A percentile compares a stretch with the other conserved stretches of the same genome.
These are phyloP conservation scores for Barbarea vulgaris DNA, from an alignment of 345 rosid species.

Conservation along the genomic window DNA sequence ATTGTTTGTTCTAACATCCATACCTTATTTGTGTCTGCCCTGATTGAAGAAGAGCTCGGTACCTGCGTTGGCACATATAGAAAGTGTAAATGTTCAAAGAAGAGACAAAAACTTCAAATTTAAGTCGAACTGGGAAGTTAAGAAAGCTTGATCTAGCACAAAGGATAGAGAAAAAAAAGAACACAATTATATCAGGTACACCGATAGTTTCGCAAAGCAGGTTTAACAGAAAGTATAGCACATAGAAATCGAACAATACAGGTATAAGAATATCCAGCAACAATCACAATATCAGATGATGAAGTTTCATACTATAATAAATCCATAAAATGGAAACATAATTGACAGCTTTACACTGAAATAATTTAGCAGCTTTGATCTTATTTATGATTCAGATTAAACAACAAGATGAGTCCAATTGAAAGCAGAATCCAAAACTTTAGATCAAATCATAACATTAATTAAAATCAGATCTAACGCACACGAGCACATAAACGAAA, in stretches of 20 bases:
- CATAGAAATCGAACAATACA: background rate
- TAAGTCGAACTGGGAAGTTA: background rate
- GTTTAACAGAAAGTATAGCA: background rate
- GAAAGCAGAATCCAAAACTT: background rate
- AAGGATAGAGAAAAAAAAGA: background rate
- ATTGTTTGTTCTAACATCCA: background rate
- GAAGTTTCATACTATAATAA: background rate
- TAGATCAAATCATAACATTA: constrained; percentile 16
- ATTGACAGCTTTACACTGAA: background rate
- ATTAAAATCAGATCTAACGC: constrained; percentile 4
- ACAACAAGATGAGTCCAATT: background rate
- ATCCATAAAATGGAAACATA: background rate
- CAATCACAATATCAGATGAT: constrained; percentile 13
- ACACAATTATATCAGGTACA: background rate
- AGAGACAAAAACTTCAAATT: background rate
- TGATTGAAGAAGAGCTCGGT: background rate
- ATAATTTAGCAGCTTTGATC: too few species aligned
- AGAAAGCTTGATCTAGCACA: background rate
- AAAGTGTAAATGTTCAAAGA: background rate
- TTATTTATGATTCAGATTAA: background rate
- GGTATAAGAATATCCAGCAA: too few species aligned
- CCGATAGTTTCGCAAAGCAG: background rate
- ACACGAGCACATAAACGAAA: too few species aligned
- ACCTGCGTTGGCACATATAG: background rate
- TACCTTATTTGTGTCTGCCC: background rate